These are phyloP conservation scores for Calonectria pauciramosa DNA, from an alignment of 2,329 filamentous ascomycete species.

Conservation along the genomic window DNA sequence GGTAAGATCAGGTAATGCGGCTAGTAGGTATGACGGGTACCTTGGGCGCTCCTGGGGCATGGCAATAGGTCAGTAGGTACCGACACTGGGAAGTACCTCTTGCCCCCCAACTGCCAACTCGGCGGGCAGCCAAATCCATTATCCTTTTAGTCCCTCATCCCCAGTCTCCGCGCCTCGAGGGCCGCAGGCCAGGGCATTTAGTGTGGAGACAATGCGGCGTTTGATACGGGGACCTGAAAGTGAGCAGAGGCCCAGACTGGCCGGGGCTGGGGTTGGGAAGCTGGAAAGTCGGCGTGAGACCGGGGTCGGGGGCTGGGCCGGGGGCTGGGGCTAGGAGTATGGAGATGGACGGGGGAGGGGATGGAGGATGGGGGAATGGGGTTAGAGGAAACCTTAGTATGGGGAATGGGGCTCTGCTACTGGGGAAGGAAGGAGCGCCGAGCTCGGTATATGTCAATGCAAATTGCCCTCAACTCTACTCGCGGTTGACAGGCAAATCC, in stretches of 20 bases:
- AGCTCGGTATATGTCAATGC: constrained; percentile 29
- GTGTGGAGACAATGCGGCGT: constrained; percentile 25
- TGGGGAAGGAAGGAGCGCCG: constrained; percentile 35
- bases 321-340: constrained; percentile 34
- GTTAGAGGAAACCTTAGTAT: constrained; percentile 30
- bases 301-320: constrained; percentile 38
- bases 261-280: constrained; percentile 33
- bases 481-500: background rate
- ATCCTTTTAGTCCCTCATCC: constrained; percentile 14
- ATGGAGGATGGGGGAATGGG: constrained; percentile 34
- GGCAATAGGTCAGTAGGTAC: constrained; percentile 5
- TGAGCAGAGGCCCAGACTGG: constrained; percentile 27
- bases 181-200: constrained; percentile 4
- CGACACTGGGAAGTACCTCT: background rate
- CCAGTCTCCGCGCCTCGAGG: constrained; percentile 6
- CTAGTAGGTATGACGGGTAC: constrained; percentile 14
- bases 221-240: constrained; percentile 33
- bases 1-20: constrained; percentile 34
- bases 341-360: constrained; percentile 21
- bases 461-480: background rate
- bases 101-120: constrained; percentile 1
- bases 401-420: constrained; percentile 45
- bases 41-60: constrained; percentile 2
- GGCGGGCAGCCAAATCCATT: background rate
- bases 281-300: constrained; percentile 34